Conservation (phyloP, 441 rosid genomes). For the Euphorbia schlechtendalii region DNA sequence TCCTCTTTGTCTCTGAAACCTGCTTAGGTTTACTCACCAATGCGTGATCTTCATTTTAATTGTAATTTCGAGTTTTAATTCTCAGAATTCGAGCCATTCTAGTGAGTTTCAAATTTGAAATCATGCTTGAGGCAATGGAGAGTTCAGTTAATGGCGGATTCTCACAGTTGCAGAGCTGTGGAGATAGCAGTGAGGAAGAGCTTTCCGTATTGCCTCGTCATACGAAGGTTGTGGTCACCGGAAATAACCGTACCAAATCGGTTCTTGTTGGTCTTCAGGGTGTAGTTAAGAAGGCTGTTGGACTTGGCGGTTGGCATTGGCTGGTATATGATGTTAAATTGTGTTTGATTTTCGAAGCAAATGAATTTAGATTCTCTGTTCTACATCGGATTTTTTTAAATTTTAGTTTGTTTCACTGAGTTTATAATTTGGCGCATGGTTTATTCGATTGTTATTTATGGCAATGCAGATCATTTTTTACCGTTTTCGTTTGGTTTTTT, state of each 20-base stretch:
- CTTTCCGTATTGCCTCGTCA: constrained; percentile 74
- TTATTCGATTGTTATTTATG: constrained; percentile 5
- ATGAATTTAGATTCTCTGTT: constrained; percentile 5
- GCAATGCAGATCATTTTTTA: constrained; percentile 26
- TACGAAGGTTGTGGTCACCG: constrained; percentile 71
- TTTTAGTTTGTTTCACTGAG: neutral
- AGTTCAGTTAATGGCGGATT: constrained; percentile 57
- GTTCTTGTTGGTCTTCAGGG: constrained; percentile 79
- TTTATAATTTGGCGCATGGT: constrained; percentile 15
- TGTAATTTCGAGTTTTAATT: constrained; percentile 25
- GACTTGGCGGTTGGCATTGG: constrained; percentile 39
- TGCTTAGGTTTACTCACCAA: constrained; percentile 30
- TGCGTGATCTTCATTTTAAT: constrained; percentile 43
- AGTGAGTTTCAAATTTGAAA: neutral
- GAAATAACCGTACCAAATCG: constrained; percentile 77
- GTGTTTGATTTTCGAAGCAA: neutral
- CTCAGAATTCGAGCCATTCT: constrained; percentile 5
- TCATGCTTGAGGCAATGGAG: constrained; percentile 63
- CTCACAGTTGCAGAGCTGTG: constrained; percentile 58
- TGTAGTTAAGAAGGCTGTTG: constrained; percentile 80
- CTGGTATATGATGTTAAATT: no score
- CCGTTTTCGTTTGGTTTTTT: neutral
- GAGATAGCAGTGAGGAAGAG: constrained; percentile 19
- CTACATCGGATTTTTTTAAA: neutral
- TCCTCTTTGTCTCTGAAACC: constrained; percentile 18